Evolutionary conservation across 2,329 filamentous ascomycete species (phyloP).

Genomic region (Dendrostoma leiphaemia): DNA sequence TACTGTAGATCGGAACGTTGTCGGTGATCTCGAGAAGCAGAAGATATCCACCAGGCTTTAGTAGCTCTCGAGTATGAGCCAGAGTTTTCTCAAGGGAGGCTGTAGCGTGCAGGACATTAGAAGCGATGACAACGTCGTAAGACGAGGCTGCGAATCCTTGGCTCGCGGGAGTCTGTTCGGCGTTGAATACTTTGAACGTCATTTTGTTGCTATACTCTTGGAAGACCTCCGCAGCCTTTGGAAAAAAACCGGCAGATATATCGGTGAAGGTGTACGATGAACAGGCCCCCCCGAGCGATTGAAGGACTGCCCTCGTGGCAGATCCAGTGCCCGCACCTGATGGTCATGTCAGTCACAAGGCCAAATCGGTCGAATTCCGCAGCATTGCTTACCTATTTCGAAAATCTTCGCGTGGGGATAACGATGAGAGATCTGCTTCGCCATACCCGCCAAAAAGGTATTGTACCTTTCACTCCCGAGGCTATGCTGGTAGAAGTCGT

Average conservation of each 20-base stretch:
- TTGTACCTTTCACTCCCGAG: constrained; percentile 25
- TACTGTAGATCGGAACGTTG: constrained; percentile 13
- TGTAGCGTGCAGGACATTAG: constrained; percentile 38
- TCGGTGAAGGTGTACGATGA: constrained; percentile 44
- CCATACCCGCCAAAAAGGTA: constrained; percentile 27
- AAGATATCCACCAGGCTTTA: constrained; percentile 45
- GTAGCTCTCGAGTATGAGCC: constrained; percentile 32
- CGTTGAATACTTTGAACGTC: constrained; percentile 23
- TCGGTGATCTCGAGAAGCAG: constrained; percentile 39
- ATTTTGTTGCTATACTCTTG: background rate
- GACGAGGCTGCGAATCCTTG: constrained; percentile 29
- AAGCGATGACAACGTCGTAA: constrained; percentile 38
- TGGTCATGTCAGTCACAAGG: no score
- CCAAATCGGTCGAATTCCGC: no score
- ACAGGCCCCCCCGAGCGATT: no score
- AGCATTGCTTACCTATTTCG: no score
- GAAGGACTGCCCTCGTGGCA: constrained; percentile 35
- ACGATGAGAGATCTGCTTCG: constrained; percentile 30
- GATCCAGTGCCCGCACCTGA: constrained; percentile 41
- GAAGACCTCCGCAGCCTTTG: constrained; percentile 23
- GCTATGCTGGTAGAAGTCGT: constrained; percentile 25
- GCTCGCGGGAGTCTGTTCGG: constrained; percentile 22
- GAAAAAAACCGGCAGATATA: constrained; percentile 37
- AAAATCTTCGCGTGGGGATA: constrained; percentile 32
- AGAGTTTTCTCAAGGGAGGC: constrained; percentile 23